phyloP scores from a whole-genome alignment of 768 basidiomycete species.

The Boletus insuetus region DNA sequence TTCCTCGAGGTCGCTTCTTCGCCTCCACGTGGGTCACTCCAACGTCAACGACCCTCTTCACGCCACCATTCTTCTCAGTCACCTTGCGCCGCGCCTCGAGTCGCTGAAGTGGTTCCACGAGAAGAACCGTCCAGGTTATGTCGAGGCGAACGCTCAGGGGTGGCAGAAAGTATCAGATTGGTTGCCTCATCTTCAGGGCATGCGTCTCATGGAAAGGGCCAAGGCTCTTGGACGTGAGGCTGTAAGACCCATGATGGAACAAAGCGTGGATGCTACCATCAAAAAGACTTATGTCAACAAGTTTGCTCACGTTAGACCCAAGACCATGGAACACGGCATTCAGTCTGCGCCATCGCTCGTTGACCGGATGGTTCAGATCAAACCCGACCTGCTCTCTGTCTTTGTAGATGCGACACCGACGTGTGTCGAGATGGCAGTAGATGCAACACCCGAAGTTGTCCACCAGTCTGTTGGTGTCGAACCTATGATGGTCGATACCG shows the following conservation, averaged over 20 bases:
- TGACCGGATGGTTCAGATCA: constrained; percentile 39
- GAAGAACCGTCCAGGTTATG: constrained; percentile 66
- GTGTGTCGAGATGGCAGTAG: constrained; percentile 43
- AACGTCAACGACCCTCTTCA: constrained; percentile 69
- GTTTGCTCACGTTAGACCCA: constrained; percentile 41
- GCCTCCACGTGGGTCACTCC: constrained; percentile 75
- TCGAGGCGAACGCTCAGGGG: constrained; percentile 61
- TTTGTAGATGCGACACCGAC: constrained; percentile 54
- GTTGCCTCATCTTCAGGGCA: constrained; percentile 67
- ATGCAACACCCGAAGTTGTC: constrained; percentile 37
- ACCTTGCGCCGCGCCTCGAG: constrained; percentile 71
- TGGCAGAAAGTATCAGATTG: constrained; percentile 71
- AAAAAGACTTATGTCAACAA: constrained; percentile 37
- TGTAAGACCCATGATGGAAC: constrained; percentile 31
- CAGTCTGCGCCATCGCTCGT: constrained; percentile 39
- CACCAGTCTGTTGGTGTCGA: constrained; percentile 34
- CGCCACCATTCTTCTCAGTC: constrained; percentile 69
- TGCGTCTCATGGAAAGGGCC: constrained; percentile 61
- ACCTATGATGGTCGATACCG: constrained; percentile 27
- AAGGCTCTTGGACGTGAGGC: constrained; percentile 31
- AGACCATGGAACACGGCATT: constrained; percentile 32
- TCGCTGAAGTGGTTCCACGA: constrained; percentile 75
- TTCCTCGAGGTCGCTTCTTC: constrained; percentile 65
- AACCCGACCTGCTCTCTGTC: constrained; percentile 37
- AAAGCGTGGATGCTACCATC: constrained; percentile 54